Conservation (phyloP, 805 yeast genomes). For the Metschnikowia koreensis region DNA sequence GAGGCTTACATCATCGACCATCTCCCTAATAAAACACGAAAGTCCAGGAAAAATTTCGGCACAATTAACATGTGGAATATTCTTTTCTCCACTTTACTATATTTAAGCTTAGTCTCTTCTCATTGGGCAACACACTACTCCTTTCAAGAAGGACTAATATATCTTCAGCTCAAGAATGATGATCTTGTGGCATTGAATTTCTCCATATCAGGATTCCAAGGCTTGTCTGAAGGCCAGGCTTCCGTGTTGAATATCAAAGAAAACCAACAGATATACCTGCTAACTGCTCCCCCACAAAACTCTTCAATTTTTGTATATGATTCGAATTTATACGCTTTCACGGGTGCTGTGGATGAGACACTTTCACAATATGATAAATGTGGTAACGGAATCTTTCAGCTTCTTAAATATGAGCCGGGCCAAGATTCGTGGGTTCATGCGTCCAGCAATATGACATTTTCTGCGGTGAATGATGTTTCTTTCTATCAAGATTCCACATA, state of each 20-base stretch:
- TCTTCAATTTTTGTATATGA: conserved; percentile 31
- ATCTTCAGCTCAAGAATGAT: conserved; percentile 35
- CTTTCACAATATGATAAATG: conserved; percentile 19
- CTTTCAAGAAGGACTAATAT: conserved; percentile 32
- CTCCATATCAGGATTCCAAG: conserved; percentile 30
- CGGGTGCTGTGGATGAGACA: conserved; percentile 8
- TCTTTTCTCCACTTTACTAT: background rate
- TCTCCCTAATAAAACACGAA: background rate
- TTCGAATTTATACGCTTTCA: conserved; percentile 30
- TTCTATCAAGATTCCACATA: conserved; percentile 40
- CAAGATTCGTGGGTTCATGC: conserved; percentile 22
- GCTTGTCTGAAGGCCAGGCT: conserved; percentile 9
- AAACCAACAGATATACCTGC: conserved; percentile 21
- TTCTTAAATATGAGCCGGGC: conserved; percentile 21
- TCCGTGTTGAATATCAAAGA: conserved; percentile 20
- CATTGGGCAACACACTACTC: conserved; percentile 38
- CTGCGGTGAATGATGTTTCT: conserved; percentile 26
- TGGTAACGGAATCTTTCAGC: conserved; percentile 27
- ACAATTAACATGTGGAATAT: background rate
- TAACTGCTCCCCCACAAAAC: conserved; percentile 33
- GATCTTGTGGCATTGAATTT: conserved; percentile 37
- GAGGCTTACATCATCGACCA: no score
- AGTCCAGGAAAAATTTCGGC: background rate
- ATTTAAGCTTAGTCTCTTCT: conserved; percentile 8
- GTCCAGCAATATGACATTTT: conserved; percentile 19